Percentiles rank a stretch among this genome's conserved stretches.
These are phyloP conservation scores for Hypomyces rosellus DNA, from an alignment of 2,329 filamentous ascomycete genomes.

Conservation along the genomic window DNA sequence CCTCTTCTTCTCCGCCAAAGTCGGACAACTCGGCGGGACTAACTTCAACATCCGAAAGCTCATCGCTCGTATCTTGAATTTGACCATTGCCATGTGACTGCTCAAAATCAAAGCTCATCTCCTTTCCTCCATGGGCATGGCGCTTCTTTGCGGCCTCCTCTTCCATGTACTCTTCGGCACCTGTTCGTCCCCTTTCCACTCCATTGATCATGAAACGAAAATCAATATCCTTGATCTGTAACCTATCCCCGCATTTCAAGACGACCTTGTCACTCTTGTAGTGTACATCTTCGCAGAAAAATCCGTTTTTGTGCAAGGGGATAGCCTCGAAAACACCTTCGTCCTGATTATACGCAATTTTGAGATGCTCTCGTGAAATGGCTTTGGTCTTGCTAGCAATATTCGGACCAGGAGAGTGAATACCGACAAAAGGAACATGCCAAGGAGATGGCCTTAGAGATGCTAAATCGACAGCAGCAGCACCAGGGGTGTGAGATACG, in stretches of 20 bases:
- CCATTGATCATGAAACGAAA: conserved; percentile 65
- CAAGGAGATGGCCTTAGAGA: conserved; percentile 54
- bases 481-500: conserved; percentile 53
- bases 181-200: conserved; percentile 50
- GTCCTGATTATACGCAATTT: conserved; percentile 62
- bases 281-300: conserved; percentile 58
- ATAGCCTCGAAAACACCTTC: conserved; percentile 59
- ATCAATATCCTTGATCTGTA: conserved; percentile 66
- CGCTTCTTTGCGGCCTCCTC: conserved; percentile 43
- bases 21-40: conserved; percentile 36
- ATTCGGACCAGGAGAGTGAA: conserved; percentile 61
- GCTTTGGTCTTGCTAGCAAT: conserved; percentile 60
- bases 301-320: conserved; percentile 58
- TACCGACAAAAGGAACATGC: conserved; percentile 60
- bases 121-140: conserved; percentile 53
- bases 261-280: conserved; percentile 50
- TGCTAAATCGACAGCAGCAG: conserved; percentile 53
- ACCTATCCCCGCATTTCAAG: conserved; percentile 57
- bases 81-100: conserved; percentile 52
- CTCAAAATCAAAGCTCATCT: conserved; percentile 71
- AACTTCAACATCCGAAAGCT: conserved; percentile 38
- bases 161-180: conserved; percentile 49
- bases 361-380: conserved; percentile 68
- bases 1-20: conserved; percentile 25
- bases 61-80: conserved; percentile 50